A percentile compares a stretch with the other conserved stretches of the same genome.
phyloP scores from a whole-genome alignment of 2,329 filamentous ascomycete species.

The Fusarium annulatum region DNA sequence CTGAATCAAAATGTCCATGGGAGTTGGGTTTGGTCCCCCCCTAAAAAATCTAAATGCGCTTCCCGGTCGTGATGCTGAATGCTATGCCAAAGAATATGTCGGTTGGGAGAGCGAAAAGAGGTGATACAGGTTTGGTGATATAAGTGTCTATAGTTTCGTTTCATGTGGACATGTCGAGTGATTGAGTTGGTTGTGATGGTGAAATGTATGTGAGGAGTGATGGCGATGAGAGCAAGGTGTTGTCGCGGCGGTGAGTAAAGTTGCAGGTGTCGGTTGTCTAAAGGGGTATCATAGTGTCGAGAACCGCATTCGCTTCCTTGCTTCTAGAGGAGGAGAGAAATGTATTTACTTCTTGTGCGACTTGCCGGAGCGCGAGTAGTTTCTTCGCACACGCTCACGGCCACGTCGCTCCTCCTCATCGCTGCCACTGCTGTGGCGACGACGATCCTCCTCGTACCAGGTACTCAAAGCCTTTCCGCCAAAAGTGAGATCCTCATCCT shows the following conservation, averaged over 20 bases:
- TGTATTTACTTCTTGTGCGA: slow-evolving; percentile 47
- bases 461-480: slow-evolving; percentile 68
- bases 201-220: not conserved
- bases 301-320: slow-evolving; percentile 13
- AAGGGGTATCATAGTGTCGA: slow-evolving; percentile 40
- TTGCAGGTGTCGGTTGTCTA: slow-evolving; percentile 12
- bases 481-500: slow-evolving; percentile 71
- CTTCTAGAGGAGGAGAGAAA: not conserved
- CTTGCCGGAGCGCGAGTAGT: slow-evolving; percentile 45
- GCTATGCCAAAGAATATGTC: slow-evolving; percentile 14
- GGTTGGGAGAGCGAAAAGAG: slow-evolving; percentile 23
- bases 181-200: slow-evolving; percentile 27
- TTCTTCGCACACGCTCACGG: slow-evolving; percentile 52
- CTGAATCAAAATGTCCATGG: slow-evolving; percentile 19
- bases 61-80: slow-evolving; percentile 22
- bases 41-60: slow-evolving; percentile 39
- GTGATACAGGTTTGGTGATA: slow-evolving; percentile 23
- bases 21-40: not conserved
- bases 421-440: slow-evolving; percentile 55
- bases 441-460: slow-evolving; percentile 70
- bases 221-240: slow-evolving; percentile 16
- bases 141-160: slow-evolving; percentile 41
- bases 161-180: slow-evolving; percentile 27
- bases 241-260: slow-evolving; percentile 8
- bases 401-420: slow-evolving; percentile 54